Evolutionary conservation across 495 filamentous ascomycete genomes (phyloP), one percentile per base, ranked within the genome.

Genomic region (Penicillium atrosanguineum): DNA sequence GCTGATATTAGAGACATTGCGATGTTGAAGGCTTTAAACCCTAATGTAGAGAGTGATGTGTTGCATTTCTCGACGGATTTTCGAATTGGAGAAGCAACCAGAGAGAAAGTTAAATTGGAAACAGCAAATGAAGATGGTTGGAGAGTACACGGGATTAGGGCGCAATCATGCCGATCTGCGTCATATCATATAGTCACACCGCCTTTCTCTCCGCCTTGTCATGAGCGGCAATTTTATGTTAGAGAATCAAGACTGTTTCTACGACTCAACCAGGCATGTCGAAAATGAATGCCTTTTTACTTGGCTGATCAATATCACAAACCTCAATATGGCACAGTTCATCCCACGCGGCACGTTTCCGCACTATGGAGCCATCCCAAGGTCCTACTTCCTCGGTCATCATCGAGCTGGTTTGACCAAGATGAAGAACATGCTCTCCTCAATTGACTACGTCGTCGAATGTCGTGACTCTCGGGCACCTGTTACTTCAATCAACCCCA

Each of bases 341-440:
- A 59, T 86, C 16, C 90, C 95, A 1, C 89, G 94, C 50, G 65
- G 70, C 38, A 67, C 73, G 8, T 97, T 94, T 69, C 85, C 86
- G 3, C 65, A 74, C 29, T 75, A 84, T 64, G 79, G 86, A 49
- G 83, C 83, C 31, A 84, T 97, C 51, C 87, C 89, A 14, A 83
- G 89, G 21, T 94, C 95, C 50, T 99, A 97, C 76, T 99, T 87
- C 78, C 83, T 97, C n/a, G 94, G 94, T 51, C 94, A 99, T 68
- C 94, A 99, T 76, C 78, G 80, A 41, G 78, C 87, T 34, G 94
- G 88, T n/a, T 76, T 97, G 19, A 74, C 74, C 18, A 86, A 87
- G 66, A 97, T 99, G 88, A 89, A 88, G 69, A 84, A 83, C 50
- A 79, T 87, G 72, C 82, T 99, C 43, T 83, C 83, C 41, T 80